Base-by-base conservation (phyloP, 768 basidiomycete genomes). In the Filobasidium wieringae region DNA sequence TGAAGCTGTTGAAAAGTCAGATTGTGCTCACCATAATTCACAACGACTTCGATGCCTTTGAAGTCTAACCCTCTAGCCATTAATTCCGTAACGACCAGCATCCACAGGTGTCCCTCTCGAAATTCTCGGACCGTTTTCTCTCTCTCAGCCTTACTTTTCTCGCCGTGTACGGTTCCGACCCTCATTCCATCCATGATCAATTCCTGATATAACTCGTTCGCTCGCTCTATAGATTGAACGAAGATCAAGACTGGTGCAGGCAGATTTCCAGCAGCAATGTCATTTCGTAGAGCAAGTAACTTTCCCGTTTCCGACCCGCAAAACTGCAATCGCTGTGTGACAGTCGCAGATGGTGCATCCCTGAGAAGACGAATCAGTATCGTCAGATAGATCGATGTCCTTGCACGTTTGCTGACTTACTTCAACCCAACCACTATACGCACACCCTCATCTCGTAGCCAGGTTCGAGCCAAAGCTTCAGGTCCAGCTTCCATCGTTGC, bases 31-130 rank as follows among this genome's bases (percentile, higher is more conserved):
- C 69, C 73, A 43, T 72, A 75, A 55, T 96, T 99, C 69, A 97
- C 85, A 9, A 99, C 91, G 68, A 96, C 87, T 58, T 84, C 79
- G 52, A 93, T 82, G 9, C 92, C 91, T 72, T 85, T 87, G 78
- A 99, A 97, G 70, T 97, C 95, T 85, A 99, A 91, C 2, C 95
- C 95, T 64, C 95, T 81, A 24, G 89, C 90, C 88, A 97, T 87
- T 51, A 97, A 87, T 72, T 99, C 95, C 24, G 95, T 99, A 63
- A 85, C 88, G 45, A 99, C 81, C 81, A 97, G 82, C 32, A 92
- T 82, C 95, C 95, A 97, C 60, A 88, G 86, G 69, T 88, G 82
- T 0, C 92, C 95, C 65, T 79, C 79, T 27, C 88, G 83, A 84
- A 99, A 93, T 32, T 85, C 81, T 37, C 79, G 77, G 9, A 95